phyloP scores from a whole-genome alignment of 768 basidiomycete species.

The Suillus spraguei region DNA sequence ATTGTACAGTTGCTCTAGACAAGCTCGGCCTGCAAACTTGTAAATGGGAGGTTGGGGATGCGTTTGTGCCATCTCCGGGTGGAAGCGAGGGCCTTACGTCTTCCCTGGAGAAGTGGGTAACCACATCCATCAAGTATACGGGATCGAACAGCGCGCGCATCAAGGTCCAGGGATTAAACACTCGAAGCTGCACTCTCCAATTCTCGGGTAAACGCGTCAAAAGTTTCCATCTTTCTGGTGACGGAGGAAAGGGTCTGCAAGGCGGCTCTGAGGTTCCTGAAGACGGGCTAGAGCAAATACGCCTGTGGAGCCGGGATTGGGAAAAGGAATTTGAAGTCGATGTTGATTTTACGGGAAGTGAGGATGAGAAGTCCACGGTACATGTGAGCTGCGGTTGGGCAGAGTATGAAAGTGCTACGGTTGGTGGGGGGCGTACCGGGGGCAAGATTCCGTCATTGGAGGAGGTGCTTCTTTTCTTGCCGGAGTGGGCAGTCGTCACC shows the following conservation, averaged over 20 bases:
- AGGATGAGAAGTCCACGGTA: constrained; percentile 35
- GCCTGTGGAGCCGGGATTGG: constrained; percentile 67
- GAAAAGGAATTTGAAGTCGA: constrained; percentile 54
- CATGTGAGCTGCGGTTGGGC: constrained; percentile 65
- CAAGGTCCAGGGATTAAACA: constrained; percentile 55
- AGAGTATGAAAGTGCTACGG: constrained; percentile 62
- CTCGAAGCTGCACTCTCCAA: constrained; percentile 62
- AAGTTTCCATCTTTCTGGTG: constrained; percentile 42
- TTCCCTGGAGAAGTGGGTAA: constrained; percentile 42
- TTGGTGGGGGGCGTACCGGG: constrained; percentile 42
- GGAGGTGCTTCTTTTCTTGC: constrained; percentile 64
- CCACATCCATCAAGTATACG: constrained; percentile 41
- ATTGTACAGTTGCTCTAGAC: constrained; percentile 30
- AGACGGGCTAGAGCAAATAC: constrained; percentile 41
- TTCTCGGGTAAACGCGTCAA: constrained; percentile 52
- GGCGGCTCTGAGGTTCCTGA: constrained; percentile 41
- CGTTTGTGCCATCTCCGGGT: constrained; percentile 43
- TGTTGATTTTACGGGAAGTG: constrained; percentile 46
- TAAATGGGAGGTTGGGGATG: constrained; percentile 43
- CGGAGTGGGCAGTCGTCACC: constrained; percentile 66
- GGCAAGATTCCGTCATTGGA: constrained; percentile 69
- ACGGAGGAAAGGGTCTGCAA: constrained; percentile 40
- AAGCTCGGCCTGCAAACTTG: constrained; percentile 49
- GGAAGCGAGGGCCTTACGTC: constrained; percentile 12
- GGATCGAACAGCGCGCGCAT: constrained; percentile 50